phyloP scores from a whole-genome alignment of 352 stramenopile genomes.

The Phytophthora vignae region DNA sequence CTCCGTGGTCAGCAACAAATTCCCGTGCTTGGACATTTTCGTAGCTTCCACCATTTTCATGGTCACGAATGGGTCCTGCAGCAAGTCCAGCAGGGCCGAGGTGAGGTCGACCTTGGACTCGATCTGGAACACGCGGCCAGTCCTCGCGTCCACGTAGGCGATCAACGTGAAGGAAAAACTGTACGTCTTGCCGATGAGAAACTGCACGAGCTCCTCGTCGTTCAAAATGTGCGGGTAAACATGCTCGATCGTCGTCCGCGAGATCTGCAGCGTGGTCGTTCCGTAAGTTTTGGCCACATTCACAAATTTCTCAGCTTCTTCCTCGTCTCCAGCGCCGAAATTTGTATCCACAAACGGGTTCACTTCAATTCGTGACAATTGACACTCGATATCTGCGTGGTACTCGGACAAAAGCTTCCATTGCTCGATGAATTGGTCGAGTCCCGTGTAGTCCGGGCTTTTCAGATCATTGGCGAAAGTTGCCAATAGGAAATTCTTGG shows the following conservation, averaged over 20 bases:
- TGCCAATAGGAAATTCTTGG: slow-evolving; percentile 31
- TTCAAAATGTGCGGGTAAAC: slow-evolving; percentile 57
- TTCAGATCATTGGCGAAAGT: slow-evolving; percentile 38
- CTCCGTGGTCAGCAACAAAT: slow-evolving; percentile 28
- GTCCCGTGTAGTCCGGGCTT: slow-evolving; percentile 45
- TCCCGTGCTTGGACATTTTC: slow-evolving; percentile 46
- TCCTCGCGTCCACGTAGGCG: slow-evolving; percentile 36
- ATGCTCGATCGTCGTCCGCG: slow-evolving; percentile 39
- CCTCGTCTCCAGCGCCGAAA: neutral
- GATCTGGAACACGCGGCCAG: slow-evolving; percentile 49
- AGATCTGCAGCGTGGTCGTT: slow-evolving; percentile 45
- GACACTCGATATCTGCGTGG: slow-evolving; percentile 37
- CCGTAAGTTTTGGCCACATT: slow-evolving; percentile 42
- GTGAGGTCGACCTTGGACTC: slow-evolving; percentile 55
- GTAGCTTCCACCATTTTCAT: slow-evolving; percentile 49
- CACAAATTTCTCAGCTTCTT: slow-evolving; percentile 16
- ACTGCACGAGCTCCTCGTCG: slow-evolving; percentile 54
- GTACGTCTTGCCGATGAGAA: slow-evolving; percentile 55
- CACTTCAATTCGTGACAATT: slow-evolving; percentile 19
- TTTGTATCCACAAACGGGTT: slow-evolving; percentile 6
- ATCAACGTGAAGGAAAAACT: slow-evolving; percentile 47
- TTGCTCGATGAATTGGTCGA: slow-evolving; percentile 41
- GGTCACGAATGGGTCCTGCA: slow-evolving; percentile 48
- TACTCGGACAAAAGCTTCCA: slow-evolving; percentile 35
- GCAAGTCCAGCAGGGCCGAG: slow-evolving; percentile 42